Percentiles rank a stretch among this genome's conserved stretches.
Conservation (phyloP, 2,329 filamentous ascomycete species). For the Myriosclerotinia curreyana region DNA sequence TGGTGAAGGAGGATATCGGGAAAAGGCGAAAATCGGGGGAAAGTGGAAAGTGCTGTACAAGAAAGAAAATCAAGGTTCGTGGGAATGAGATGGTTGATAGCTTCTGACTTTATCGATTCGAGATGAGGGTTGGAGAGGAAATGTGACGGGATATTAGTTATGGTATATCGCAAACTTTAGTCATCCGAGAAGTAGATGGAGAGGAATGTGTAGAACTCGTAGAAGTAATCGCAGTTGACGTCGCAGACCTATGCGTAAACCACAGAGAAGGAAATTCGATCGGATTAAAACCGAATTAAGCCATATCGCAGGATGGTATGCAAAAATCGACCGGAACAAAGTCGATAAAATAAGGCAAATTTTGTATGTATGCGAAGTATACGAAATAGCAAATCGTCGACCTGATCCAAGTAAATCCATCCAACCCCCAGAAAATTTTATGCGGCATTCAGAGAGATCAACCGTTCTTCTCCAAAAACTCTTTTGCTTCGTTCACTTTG, state of each 20-base stretch:
- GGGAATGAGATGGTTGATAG: neutral
- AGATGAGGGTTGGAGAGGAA: neutral
- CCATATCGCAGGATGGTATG: no score
- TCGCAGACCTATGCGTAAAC: no score
- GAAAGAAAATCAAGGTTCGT: neutral
- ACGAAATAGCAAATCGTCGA: neutral
- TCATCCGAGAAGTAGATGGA: neutral
- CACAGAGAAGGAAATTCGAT: neutral
- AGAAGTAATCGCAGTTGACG: no score
- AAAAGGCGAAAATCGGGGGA: neutral
- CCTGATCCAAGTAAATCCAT: neutral
- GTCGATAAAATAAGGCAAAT: neutral
- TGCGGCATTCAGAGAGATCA: conserved; percentile 10
- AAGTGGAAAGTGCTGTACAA: neutral
- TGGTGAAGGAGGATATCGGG: neutral
- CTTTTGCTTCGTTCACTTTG: conserved; percentile 98
- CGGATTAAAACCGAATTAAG: neutral
- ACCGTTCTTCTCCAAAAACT: conserved; percentile 77
- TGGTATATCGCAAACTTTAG: neutral
- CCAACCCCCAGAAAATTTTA: neutral
- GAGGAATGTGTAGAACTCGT: neutral
- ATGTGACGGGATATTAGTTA: neutral
- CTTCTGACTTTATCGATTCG: neutral
- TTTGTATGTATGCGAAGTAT: neutral
- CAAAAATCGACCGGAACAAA: neutral